Conservation (phyloP, 2,329 filamentous ascomycete species). For the Talaromyces sp. region DNA sequence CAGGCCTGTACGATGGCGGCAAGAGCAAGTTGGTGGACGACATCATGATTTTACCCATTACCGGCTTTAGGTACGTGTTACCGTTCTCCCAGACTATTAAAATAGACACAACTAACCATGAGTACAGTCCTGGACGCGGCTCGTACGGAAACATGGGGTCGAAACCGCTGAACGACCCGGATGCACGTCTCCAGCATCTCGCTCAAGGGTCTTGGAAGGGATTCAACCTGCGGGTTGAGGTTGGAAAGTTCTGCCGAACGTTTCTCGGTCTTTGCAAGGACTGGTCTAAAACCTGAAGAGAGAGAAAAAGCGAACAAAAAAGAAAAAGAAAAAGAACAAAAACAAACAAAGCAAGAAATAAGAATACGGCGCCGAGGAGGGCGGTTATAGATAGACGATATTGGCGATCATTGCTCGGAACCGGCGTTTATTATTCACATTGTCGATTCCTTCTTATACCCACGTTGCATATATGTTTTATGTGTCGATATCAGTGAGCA, state of each 20-base stretch:
- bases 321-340: background rate
- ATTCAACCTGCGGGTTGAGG: conserved; percentile 22
- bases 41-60: conserved; percentile 29
- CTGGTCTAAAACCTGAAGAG: conserved; percentile 21
- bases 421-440: background rate
- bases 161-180: conserved; percentile 22
- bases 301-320: background rate
- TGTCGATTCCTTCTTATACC: background rate
- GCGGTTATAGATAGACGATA: background rate
- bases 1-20: conserved; percentile 24
- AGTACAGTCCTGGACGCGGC: conserved; percentile 22
- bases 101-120: background rate
- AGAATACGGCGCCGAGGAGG: background rate
- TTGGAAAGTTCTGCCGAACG: conserved; percentile 28
- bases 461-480: background rate
- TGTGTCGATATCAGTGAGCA: background rate
- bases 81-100: background rate
- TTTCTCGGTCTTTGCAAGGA: conserved; percentile 25
- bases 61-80: conserved; percentile 27
- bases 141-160: conserved; percentile 28
- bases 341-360: background rate
- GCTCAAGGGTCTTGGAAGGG: conserved; percentile 28
- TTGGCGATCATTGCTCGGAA: background rate
- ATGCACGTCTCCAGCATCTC: conserved; percentile 24
- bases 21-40: conserved; percentile 25